A percentile compares a stretch with the other conserved stretches of the same genome.
phyloP scores from a whole-genome alignment of 108 stramenopile species.

The Seminavis robusta region DNA sequence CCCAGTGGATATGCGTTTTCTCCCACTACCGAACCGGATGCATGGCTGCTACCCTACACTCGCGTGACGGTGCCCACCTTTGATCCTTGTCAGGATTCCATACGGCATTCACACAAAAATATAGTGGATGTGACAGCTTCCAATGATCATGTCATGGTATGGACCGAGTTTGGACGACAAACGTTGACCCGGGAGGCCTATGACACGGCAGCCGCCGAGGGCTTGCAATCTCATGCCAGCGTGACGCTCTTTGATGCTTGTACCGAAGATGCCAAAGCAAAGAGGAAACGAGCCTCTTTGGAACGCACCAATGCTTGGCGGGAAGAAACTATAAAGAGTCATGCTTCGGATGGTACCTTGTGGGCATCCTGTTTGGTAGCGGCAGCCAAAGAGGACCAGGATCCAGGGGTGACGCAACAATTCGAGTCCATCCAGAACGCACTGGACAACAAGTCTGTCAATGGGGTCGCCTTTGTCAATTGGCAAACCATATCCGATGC shows the following conservation, averaged over 20 bases:
- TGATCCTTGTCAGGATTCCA: constrained; percentile 16
- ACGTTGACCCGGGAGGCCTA: constrained; percentile 52
- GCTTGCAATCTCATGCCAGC: constrained; percentile 19
- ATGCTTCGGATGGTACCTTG: neutral
- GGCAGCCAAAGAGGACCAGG: too few species aligned
- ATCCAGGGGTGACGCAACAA: too few species aligned
- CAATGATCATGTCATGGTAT: constrained; percentile 44
- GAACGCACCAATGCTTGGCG: neutral
- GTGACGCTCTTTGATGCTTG: constrained; percentile 31
- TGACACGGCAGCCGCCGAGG: constrained; percentile 26
- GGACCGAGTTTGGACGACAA: constrained; percentile 77
- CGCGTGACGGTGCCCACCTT: constrained; percentile 69
- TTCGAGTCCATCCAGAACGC: too few species aligned
- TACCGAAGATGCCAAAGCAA: constrained; percentile 13
- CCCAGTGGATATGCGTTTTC: constrained; percentile 66
- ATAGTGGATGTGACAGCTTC: constrained; percentile 1
- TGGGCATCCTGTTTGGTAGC: too few species aligned
- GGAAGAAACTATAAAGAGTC: neutral
- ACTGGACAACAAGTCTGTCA: too few species aligned
- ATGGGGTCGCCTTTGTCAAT: too few species aligned
- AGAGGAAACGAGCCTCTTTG: neutral
- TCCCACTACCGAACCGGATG: constrained; percentile 23
- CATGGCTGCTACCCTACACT: constrained; percentile 46
- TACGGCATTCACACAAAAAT: neutral
- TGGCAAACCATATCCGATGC: too few species aligned